These are phyloP conservation scores for Lobosporangium transversale DNA, from an alignment of 192 early-diverging fungal genomes.

Conservation along the genomic window DNA sequence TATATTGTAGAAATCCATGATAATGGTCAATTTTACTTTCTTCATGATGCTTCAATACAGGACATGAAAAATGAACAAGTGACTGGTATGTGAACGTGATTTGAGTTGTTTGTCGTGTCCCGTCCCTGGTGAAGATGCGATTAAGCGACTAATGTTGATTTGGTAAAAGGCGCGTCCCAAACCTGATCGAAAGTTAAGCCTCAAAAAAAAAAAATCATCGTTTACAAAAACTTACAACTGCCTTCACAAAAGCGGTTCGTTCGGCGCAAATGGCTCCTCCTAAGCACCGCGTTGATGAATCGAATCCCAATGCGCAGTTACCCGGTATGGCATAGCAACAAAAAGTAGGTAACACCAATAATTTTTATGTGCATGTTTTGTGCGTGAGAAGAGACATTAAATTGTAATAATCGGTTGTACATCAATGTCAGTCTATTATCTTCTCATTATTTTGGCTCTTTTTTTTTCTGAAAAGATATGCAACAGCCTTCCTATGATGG, in stretches of 20 bases:
- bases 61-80: no score
- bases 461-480: not conserved
- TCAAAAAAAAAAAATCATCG: not conserved
- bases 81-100: no score
- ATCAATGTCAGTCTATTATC: not conserved
- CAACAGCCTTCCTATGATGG: not conserved
- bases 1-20: not conserved
- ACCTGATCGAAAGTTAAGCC: not conserved
- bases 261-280: slow-evolving; percentile 90
- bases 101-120: no score
- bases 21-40: not conserved
- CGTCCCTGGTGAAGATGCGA: no score
- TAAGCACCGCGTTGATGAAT: slow-evolving; percentile 34
- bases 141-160: not conserved
- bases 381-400: not conserved
- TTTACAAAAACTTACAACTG: slow-evolving; percentile 69
- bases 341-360: not conserved
- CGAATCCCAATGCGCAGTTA: not conserved
- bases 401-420: slow-evolving; percentile 1
- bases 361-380: not conserved
- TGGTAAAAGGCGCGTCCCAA: not conserved
- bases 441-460: not conserved
- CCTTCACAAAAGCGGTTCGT: slow-evolving; percentile 88
- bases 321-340: not conserved
- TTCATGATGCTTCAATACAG: no score